Evolutionary conservation across 768 basidiomycete genomes (phyloP), one percentile per base, ranked within the genome.

Genomic region (Termitomyces sp.): DNA sequence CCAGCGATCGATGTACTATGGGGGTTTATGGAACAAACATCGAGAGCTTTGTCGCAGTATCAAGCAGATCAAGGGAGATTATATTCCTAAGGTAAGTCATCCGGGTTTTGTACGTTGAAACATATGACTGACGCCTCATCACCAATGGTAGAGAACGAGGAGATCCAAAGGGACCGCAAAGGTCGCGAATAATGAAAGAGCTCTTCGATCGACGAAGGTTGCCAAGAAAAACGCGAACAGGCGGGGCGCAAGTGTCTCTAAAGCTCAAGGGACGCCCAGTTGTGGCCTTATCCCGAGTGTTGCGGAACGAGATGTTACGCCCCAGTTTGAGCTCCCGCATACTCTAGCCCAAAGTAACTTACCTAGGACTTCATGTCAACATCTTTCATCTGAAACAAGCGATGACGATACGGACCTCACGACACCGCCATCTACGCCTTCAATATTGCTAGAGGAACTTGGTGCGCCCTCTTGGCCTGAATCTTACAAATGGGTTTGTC

Each of bases 11-110:
- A 34, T 52, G 50, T 59, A 59, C 30, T 59, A 59, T 37, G 21
- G 37, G 32, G 50, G 54, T 9, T 43, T 59, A 9, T 59, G 54
- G 54, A 46, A 52, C 2, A 59, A 59, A 41, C 58, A 59, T 37
- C 49, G 54, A 3, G 44, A 47, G 34, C 30, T 52, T 14, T 59
- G 58, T 35, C 54, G 49, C 7, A 44, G 43, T 8, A 52, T 59
- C n/a, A 59, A 42, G 54, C 21, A 23, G 37, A 46, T 55, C 30
- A 50, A 32, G 40, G 58, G 58, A 12, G 50, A 51, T 35, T 14
- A 11, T 19, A 42, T 59, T 52, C 44, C 45, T 0, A 52, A 59
- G 58, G 58, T 54, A 11, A 37, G 3, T 25, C n/a, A 21, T 47
- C 46, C 3, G 19, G 19, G 11, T 46, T 9, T 14, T 14, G 5